Evolutionary conservation across 768 basidiomycete genomes (phyloP).

Genomic region (Hygrophorus russula): DNA sequence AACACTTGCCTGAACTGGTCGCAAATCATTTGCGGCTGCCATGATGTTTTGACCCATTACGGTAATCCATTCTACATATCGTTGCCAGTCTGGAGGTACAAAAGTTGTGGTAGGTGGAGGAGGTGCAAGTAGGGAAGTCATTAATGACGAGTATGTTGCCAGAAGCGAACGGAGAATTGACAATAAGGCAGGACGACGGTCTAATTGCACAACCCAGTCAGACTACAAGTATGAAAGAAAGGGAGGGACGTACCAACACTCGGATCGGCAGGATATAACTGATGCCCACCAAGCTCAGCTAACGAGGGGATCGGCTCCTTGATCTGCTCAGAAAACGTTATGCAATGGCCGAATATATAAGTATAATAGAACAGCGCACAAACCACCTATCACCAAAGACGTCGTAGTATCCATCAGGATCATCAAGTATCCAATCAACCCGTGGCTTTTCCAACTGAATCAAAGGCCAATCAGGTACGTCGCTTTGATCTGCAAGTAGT

Average conservation of each 20-base stretch:
- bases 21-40: constrained; percentile 81
- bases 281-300: constrained; percentile 70
- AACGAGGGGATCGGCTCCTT: constrained; percentile 76
- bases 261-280: constrained; percentile 70
- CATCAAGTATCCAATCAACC: constrained; percentile 85
- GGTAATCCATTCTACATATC: constrained; percentile 72
- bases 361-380: constrained; percentile 36
- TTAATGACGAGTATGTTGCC: constrained; percentile 67
- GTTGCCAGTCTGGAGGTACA: constrained; percentile 58
- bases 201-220: constrained; percentile 23
- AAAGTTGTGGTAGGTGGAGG: constrained; percentile 37
- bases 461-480: constrained; percentile 72
- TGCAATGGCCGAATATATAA: constrained; percentile 5
- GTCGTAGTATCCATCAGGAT: constrained; percentile 58
- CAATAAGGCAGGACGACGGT: constrained; percentile 65
- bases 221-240: neutral
- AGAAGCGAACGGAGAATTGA: constrained; percentile 68
- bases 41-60: constrained; percentile 79
- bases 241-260: constrained; percentile 38
- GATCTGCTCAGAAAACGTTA: constrained; percentile 32
- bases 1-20: constrained; percentile 65
- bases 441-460: constrained; percentile 74
- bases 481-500: constrained; percentile 54
- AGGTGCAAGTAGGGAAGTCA: constrained; percentile 57
- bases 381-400: constrained; percentile 88